Evolutionary conservation across 805 yeast species (phyloP).

Genomic region (Yamadazyma kitorensis): DNA sequence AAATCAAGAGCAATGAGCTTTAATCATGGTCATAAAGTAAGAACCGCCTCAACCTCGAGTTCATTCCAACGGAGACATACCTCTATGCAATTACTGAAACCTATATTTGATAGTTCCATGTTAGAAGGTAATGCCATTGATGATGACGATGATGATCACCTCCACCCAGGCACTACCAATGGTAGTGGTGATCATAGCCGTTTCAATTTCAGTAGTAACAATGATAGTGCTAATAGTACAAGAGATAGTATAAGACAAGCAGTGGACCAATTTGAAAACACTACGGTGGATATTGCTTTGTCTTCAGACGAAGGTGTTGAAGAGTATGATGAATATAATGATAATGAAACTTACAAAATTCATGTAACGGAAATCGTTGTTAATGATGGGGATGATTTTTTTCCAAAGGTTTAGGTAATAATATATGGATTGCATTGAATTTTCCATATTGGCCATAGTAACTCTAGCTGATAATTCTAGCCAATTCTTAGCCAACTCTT

Average conservation of each 20-base stretch:
- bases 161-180: too few species aligned
- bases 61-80: slow-evolving; percentile 28
- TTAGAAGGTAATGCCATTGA: slow-evolving; percentile 17
- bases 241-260: slow-evolving; percentile 8
- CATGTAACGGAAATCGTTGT: slow-evolving; percentile 41
- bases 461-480: too few species aligned
- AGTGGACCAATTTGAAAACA: slow-evolving; percentile 10
- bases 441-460: too few species aligned
- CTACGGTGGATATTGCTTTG: slow-evolving; percentile 11
- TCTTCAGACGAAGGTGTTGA: slow-evolving; percentile 11
- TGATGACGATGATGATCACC: slow-evolving; percentile 17
- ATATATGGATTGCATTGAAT: too few species aligned
- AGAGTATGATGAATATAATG: slow-evolving; percentile 10
- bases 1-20: slow-evolving; percentile 24
- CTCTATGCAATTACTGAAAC: slow-evolving; percentile 24
- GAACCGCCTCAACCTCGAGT: slow-evolving; percentile 5
- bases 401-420: too few species aligned
- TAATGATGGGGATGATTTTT: slow-evolving; percentile 32
- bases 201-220: too few species aligned
- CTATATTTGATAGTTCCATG: slow-evolving; percentile 13
- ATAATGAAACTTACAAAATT: slow-evolving; percentile 27
- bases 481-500: too few species aligned
- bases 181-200: too few species aligned
- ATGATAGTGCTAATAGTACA: slow-evolving; percentile 2
- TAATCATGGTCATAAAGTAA: slow-evolving; percentile 14